Conservation (phyloP, 495 filamentous ascomycete species). For the Copromyces sp. region DNA sequence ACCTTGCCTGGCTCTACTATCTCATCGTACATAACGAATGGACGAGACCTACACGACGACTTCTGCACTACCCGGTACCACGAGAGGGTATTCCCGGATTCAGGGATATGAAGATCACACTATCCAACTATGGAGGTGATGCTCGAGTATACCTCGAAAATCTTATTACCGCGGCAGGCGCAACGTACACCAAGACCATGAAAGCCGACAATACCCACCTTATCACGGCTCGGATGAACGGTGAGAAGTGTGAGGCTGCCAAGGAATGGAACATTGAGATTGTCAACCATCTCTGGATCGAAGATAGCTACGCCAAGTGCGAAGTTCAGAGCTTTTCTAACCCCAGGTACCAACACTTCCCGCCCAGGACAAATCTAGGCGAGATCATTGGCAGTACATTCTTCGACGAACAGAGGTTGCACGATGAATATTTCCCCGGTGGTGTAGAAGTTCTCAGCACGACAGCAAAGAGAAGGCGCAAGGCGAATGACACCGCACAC, state of each 20-base stretch:
- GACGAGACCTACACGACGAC: slow-evolving; percentile 66
- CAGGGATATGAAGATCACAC: slow-evolving; percentile 60
- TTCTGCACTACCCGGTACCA: slow-evolving; percentile 85
- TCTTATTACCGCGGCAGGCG: slow-evolving; percentile 71
- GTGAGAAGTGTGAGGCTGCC: slow-evolving; percentile 87
- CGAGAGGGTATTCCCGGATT: slow-evolving; percentile 70
- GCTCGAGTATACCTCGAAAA: slow-evolving; percentile 90
- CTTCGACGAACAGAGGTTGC: slow-evolving; percentile 29
- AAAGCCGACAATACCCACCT: slow-evolving; percentile 91
- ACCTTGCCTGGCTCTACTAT: slow-evolving; percentile 86
- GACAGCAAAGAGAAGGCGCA: slow-evolving; percentile 31
- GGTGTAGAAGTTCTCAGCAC: slow-evolving; percentile 20
- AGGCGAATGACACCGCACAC: slow-evolving; percentile 26
- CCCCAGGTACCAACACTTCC: slow-evolving; percentile 70
- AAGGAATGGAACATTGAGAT: slow-evolving; percentile 85
- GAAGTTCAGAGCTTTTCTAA: slow-evolving; percentile 55
- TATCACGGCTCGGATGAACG: slow-evolving; percentile 75
- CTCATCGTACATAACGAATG: slow-evolving; percentile 80
- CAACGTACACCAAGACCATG: slow-evolving; percentile 83
- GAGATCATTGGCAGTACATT: slow-evolving; percentile 84
- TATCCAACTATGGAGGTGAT: slow-evolving; percentile 95
- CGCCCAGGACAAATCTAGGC: slow-evolving; percentile 76
- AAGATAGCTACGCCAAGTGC: slow-evolving; percentile 92
- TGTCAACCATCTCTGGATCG: slow-evolving; percentile 93
- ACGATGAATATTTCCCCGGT: slow-evolving; percentile 30